These are phyloP conservation scores for Agrocybe chaxingu DNA, from an alignment of 768 basidiomycete species.

Conservation along the genomic window DNA sequence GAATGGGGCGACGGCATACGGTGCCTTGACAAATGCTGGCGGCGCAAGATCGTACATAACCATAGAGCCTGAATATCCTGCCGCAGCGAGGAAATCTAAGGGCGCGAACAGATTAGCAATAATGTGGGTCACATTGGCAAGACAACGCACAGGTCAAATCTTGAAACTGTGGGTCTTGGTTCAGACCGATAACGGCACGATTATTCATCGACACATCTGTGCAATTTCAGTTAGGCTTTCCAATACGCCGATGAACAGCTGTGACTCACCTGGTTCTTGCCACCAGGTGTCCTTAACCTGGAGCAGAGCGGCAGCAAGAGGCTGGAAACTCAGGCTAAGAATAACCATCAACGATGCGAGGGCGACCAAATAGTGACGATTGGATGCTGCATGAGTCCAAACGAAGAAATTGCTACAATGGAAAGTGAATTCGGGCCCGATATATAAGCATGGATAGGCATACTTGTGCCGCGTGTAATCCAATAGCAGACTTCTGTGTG, in stretches of 20 bases:
- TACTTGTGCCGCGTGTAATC: slow-evolving; percentile 56
- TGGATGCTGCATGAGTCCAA: slow-evolving; percentile 41
- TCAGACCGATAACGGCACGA: slow-evolving; percentile 37
- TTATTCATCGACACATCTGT: slow-evolving; percentile 37
- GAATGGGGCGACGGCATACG: slow-evolving; percentile 46
- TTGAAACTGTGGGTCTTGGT: slow-evolving; percentile 40
- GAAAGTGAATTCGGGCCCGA: background rate
- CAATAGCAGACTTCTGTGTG: slow-evolving; percentile 48
- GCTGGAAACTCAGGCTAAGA: slow-evolving; percentile 45
- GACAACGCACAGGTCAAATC: slow-evolving; percentile 43
- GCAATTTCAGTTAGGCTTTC: background rate
- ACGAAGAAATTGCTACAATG: slow-evolving; percentile 41
- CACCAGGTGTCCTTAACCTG: slow-evolving; percentile 44
- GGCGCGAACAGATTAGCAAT: background rate
- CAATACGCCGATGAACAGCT: background rate
- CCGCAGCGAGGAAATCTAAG: slow-evolving; percentile 49
- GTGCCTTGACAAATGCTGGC: slow-evolving; percentile 42
- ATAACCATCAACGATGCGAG: slow-evolving; percentile 47
- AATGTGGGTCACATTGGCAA: background rate
- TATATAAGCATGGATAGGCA: slow-evolving; percentile 4
- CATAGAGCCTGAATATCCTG: slow-evolving; percentile 50
- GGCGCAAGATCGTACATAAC: slow-evolving; percentile 42
- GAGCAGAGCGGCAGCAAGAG: slow-evolving; percentile 49
- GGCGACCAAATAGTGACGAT: slow-evolving; percentile 50
- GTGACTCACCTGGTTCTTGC: slow-evolving; percentile 33